Conservation (phyloP, 2,329 filamentous ascomycete genomes). For the Lecanicillium sp. region DNA sequence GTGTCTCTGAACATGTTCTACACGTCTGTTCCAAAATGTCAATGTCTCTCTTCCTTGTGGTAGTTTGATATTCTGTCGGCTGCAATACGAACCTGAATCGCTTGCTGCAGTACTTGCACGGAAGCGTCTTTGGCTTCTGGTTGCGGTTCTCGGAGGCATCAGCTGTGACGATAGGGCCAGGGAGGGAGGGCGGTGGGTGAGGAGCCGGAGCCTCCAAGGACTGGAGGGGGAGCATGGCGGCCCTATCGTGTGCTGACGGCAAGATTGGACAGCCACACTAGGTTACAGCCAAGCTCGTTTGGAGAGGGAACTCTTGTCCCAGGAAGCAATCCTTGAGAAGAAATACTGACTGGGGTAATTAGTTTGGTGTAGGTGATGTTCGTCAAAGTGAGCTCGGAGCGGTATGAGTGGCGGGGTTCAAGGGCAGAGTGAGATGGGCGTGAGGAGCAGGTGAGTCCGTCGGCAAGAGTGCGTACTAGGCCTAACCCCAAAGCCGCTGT, state of each 20-base stretch:
- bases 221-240: conserved; percentile 44
- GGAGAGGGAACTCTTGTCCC: not conserved
- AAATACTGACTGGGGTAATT: not conserved
- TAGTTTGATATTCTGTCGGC: not conserved
- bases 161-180: conserved; percentile 21
- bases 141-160: conserved; percentile 44
- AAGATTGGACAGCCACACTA: conserved; percentile 1
- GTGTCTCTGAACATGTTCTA: conserved; percentile 57
- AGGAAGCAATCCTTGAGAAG: conserved; percentile 3
- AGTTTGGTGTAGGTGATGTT: too few species aligned
- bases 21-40: conserved; percentile 35
- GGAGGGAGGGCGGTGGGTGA: conserved; percentile 17
- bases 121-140: conserved; percentile 53
- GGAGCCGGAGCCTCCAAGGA: conserved; percentile 39
- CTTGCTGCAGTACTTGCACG: conserved; percentile 56
- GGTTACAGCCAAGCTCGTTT: not conserved
- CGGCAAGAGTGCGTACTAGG: conserved; percentile 6
- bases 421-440: conserved; percentile 2
- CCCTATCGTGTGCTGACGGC: conserved; percentile 7
- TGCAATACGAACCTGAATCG: conserved; percentile 42
- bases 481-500: too few species aligned
- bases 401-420: conserved; percentile 4
- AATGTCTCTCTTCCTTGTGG: conserved; percentile 13
- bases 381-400: not conserved
- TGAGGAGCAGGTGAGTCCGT: conserved; percentile 6